A percentile compares a stretch with the other conserved stretches of the same genome.
Conservation (phyloP, 164 flowering plant species). For the Cinnamomum micranthum region DNA sequence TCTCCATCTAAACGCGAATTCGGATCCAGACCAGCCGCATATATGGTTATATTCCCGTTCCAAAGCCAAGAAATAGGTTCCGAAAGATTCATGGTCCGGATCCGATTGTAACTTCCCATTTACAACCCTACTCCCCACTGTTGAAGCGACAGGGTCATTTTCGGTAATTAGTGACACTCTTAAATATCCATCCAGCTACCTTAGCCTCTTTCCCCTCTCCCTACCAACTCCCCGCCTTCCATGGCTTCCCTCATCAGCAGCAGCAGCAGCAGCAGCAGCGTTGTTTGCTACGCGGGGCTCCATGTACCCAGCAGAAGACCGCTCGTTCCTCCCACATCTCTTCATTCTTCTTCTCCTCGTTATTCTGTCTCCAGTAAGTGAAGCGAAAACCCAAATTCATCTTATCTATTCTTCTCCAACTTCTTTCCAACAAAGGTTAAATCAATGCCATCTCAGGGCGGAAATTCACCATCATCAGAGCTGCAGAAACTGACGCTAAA, state of each 20-base stretch:
- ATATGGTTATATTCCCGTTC: no score
- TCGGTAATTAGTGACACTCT: background rate
- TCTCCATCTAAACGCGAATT: no score
- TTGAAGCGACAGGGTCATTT: background rate
- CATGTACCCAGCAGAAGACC: background rate
- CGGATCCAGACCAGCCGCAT: no score
- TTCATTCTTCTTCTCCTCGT: background rate
- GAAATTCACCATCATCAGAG: constrained; percentile 48
- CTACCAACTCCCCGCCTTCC: background rate
- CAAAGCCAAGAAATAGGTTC: no score
- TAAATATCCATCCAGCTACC: background rate
- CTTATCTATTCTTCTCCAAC: background rate
- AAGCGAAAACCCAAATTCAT: background rate
- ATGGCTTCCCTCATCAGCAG: background rate
- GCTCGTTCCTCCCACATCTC: background rate
- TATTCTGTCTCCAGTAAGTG: constrained; percentile 1
- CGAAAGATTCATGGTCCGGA: no score
- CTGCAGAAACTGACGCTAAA: constrained; percentile 65
- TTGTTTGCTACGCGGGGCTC: background rate
- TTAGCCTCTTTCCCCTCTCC: background rate
- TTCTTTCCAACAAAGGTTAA: background rate
- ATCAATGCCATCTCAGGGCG: constrained; percentile 30
- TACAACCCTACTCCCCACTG: no score
- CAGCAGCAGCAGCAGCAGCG: no score
- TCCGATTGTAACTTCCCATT: no score